Evolutionary conservation across 2,329 filamentous ascomycete species (phyloP), one percentile per base, ranked within the genome.

Genomic region (Dendryphion nanum): DNA sequence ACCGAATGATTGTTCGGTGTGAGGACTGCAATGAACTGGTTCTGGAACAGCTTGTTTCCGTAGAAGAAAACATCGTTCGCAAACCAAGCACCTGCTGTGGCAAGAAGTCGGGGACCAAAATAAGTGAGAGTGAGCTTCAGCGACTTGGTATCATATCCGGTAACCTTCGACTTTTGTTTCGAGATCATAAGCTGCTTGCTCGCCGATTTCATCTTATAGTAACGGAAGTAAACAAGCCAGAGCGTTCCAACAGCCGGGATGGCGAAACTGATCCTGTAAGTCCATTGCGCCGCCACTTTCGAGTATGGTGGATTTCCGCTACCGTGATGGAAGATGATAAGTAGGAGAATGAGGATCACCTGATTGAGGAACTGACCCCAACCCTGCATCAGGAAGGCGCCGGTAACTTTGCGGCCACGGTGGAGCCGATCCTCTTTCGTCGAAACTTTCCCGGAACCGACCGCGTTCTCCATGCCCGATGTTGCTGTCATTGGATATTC

Each of bases 41-140:
- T 80, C 71, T 95, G 90, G 79, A 96, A 96, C 37, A 96, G 83
- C 78, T 95, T 96, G 83, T 95, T 96, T 55, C 91, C 91, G 73
- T 97, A 97, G 76, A 97, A 97, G 78, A 97, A 96, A 51, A 97
- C 85, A 61, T 97, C 91, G 68, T 97, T 97, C 72, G 84, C 87
- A 69, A 91, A 97, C 91, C 91, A 97, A 23, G 83, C 80, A 40
- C 86, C 86, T 8, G 90, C 83, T 15, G 91, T 96, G 34, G 91
- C 91, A 15, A 95, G 60, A 17, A 97, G 71, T 52, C 91, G 89
- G 36, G 86, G 85, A 33, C 89, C 89, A 52, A 96, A 97, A 72
- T 94, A 82, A 40, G 71, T 78, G 69, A 90, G 81, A 31, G 88
- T 91, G 57, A 88, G 73, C 51, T 78, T 79, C 37, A 97, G 76